Evolutionary conservation across 2,329 filamentous ascomycete species (phyloP).

Genomic region (Geoglossum cookeanum): DNA sequence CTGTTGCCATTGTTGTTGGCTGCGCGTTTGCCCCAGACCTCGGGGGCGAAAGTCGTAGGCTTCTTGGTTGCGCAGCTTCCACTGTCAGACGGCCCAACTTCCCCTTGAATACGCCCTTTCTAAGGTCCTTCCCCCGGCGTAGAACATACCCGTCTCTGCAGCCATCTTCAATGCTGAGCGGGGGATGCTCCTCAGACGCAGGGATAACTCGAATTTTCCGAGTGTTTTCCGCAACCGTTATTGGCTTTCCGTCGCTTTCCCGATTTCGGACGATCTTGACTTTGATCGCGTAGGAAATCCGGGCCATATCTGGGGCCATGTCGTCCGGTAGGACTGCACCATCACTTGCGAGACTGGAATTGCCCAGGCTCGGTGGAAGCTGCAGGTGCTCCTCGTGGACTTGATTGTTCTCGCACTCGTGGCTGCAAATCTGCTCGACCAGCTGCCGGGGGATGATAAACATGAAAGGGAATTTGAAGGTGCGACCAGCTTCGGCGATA

Average conservation of each 20-base stretch:
- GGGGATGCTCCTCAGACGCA: constrained; percentile 38
- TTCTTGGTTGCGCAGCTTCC: constrained; percentile 36
- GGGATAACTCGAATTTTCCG: constrained; percentile 42
- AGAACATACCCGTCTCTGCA: constrained; percentile 25
- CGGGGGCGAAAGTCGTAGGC: constrained; percentile 28
- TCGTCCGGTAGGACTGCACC: constrained; percentile 36
- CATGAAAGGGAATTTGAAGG: constrained; percentile 41
- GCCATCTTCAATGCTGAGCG: constrained; percentile 29
- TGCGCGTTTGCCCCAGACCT: constrained; percentile 19
- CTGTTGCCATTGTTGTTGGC: constrained; percentile 33
- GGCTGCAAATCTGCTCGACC: constrained; percentile 38
- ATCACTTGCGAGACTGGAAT: constrained; percentile 31
- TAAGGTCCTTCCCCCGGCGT: constrained; percentile 36
- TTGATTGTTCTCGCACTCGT: constrained; percentile 29
- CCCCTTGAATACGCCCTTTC: constrained; percentile 38
- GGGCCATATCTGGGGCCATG: constrained; percentile 41
- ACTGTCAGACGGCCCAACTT: constrained; percentile 38
- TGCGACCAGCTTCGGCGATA: constrained; percentile 32
- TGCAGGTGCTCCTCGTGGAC: constrained; percentile 36
- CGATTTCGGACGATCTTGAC: constrained; percentile 25
- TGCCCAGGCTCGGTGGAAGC: constrained; percentile 42
- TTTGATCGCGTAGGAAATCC: constrained; percentile 36
- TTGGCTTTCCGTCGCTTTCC: constrained; percentile 20
- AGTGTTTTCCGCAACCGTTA: constrained; percentile 29
- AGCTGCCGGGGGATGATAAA: constrained; percentile 43